phyloP scores from a whole-genome alignment of 176 grass and related monocot genomes.

The Bonia amplexicaulis region DNA sequence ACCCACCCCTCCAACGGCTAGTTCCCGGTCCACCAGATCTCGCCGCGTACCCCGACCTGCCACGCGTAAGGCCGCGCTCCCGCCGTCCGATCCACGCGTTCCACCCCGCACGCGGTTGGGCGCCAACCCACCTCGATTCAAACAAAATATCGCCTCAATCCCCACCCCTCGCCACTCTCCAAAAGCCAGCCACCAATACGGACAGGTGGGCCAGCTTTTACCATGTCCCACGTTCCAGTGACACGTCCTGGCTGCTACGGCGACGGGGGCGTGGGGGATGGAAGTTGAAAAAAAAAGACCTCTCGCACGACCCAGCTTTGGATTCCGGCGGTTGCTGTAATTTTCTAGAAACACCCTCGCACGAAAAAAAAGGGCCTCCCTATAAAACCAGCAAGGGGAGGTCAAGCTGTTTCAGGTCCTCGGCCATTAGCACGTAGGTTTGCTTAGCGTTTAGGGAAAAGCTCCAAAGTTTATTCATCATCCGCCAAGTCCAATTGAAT shows the following conservation, averaged over 20 bases:
- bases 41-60: conserved; percentile 23
- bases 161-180: rapidly evolving
- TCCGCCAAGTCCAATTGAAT: not conserved
- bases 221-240: rapidly evolving
- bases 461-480: not conserved
- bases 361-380: not conserved
- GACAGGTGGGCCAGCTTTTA: rapidly evolving
- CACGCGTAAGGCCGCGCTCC: not conserved
- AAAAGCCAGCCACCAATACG: rapidly evolving
- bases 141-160: not conserved
- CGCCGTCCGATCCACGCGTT: conserved; percentile 37
- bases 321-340: conserved; percentile 28
- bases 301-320: not conserved
- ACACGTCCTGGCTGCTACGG: rapidly evolving
- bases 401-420: conserved; percentile 24
- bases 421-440: conserved; percentile 5
- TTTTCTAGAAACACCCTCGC: conserved; percentile 27
- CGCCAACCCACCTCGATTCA: conserved; percentile 9
- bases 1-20: conserved; percentile 39
- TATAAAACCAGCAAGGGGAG: conserved; percentile 22
- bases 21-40: not conserved
- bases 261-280: not conserved
- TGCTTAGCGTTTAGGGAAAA: not conserved
- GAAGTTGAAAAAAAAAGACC: not conserved
- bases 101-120: conserved; percentile 1